Percentiles rank a stretch among this genome's conserved stretches.
Conservation (phyloP, 257 asterid genomes). For the Prunella vulgaris region DNA sequence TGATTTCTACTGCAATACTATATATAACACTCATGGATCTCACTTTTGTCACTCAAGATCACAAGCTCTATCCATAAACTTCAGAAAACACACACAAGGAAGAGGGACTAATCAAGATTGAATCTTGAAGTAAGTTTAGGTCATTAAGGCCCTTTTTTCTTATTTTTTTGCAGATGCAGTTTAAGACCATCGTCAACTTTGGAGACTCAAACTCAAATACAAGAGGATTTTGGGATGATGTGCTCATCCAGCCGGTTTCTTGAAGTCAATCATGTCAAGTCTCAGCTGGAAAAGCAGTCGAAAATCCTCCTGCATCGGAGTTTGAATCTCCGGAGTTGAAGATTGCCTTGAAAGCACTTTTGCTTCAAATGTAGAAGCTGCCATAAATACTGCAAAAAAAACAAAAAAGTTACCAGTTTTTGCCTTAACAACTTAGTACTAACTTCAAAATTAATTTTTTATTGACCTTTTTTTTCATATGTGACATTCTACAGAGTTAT, state of each 20-base stretch:
- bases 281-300: neutral
- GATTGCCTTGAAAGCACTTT: neutral
- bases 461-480: too few relatives aligned
- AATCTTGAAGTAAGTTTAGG: slow-evolving; percentile 6
- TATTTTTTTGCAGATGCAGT: too few relatives aligned
- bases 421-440: too few relatives aligned
- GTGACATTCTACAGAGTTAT: too few relatives aligned
- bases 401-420: too few relatives aligned
- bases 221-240: slow-evolving; percentile 43
- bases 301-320: neutral
- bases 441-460: too few relatives aligned
- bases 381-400: too few relatives aligned
- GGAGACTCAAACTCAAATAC: slow-evolving; percentile 79
- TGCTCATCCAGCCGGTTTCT: neutral
- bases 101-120: slow-evolving; percentile 22
- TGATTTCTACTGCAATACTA: slow-evolving; percentile 18
- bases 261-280: too few relatives aligned
- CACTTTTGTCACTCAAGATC: slow-evolving; percentile 7
- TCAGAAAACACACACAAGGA: neutral
- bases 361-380: too few relatives aligned
- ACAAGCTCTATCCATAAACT: slow-evolving; percentile 9
- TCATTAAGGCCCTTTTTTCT: slow-evolving; percentile 19
- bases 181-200: slow-evolving; percentile 62
- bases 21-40: slow-evolving; percentile 8
- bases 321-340: neutral